Evolutionary conservation across 805 yeast genomes (phyloP), one percentile per base, ranked within the genome.

Genomic region (Nakazawaea laoshanensis): DNA sequence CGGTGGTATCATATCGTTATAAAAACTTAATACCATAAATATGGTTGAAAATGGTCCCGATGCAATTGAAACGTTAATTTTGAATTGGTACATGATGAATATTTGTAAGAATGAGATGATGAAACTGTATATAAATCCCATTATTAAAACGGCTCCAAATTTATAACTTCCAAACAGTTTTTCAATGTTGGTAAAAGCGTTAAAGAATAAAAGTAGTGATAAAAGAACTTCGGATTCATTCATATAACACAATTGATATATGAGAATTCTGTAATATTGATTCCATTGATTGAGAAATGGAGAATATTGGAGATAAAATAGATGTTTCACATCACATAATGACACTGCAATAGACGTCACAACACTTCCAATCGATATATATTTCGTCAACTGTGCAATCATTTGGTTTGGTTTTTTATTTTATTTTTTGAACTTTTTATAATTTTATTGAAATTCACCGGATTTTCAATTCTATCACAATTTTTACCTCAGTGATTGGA

Each of bases 151-250:
- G 23, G 74, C 64, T 8, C 70, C 42, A 42, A 73, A 72, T 43
- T 70, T 73, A 29, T 65, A 50, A 9, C 77, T 64, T 1, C 84
- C 84, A 45, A 65, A 65, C 30, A 70, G 51, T 32, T 84, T 49
- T 51, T 77, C 86, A 32, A 77, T 41, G 25, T 62, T 65, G 47
- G 77, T 72, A 44, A 66, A 65, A 31, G 68, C 67, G 37, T 71
- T 61, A 62, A 63, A 58, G 7, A 72, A 48, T 24, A 77, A 45
- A 10, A 70, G 49, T 8, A 65, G 46, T 3, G 63, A 46, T 3
- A 74, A 42, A 14, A 70, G 36, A 37, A 65, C 71, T 49, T 77
- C 82, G 4, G 78, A 65, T 47, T 75, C 82, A 46, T 72, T 75
- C 27, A 70, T 59, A 32, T 71, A 70, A n/a, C 70, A 57, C 9